Percentiles rank a stretch among this genome's conserved stretches.
Evolutionary conservation across 331 rosid species (phyloP).

Genomic region (Saraca asoca): DNA sequence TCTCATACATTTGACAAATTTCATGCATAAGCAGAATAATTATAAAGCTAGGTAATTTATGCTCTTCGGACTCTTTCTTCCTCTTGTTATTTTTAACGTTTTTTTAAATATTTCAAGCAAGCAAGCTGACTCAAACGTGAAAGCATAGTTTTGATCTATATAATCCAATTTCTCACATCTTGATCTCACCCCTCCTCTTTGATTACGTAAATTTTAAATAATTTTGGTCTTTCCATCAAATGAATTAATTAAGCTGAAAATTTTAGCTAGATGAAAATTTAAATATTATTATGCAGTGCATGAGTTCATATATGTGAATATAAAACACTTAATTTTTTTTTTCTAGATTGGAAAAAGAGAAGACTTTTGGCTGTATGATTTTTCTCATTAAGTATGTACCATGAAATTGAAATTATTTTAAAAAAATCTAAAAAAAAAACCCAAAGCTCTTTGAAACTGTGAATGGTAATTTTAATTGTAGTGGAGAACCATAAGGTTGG

Average conservation of each 20-base stretch:
- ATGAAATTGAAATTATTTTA: background rate
- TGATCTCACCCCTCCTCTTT: too few species aligned
- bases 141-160: background rate
- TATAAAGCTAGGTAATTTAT: background rate
- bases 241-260: background rate
- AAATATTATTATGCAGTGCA: background rate
- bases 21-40: too few species aligned
- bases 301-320: background rate
- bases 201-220: background rate
- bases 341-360: background rate
- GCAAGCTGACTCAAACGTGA: background rate
- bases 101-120: conserved; percentile 3
- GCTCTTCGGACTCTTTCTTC: background rate
- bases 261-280: background rate
- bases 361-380: background rate
- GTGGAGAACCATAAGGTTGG: background rate
- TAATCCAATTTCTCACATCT: background rate
- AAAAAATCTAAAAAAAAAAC: background rate
- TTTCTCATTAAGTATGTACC: background rate
- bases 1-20: background rate
- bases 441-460: background rate
- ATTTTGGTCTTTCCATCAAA: background rate
- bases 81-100: background rate
- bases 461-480: conserved; percentile 2
- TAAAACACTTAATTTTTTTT: background rate